Base-by-base conservation (phyloP, 1,284 basidiomycete genomes). In the Apiotrichum veenhuisii region DNA sequence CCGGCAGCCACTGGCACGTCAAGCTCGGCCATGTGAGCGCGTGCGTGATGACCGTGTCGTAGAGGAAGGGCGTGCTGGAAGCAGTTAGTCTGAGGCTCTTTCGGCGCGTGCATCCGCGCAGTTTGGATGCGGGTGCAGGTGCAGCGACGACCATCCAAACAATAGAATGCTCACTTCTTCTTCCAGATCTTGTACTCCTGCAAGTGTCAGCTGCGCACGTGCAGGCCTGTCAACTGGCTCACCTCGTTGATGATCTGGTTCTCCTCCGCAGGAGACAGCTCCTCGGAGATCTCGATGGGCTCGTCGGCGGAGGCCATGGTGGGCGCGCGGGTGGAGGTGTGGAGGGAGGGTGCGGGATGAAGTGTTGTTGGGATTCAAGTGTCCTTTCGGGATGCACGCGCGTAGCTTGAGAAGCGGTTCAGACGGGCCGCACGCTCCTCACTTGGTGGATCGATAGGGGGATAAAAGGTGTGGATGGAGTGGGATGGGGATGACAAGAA, bases 1-100 rank as follows among this genome's bases (percentile, higher is more conserved):
- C 95, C 0, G 96, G 96, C 74, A 99, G 91, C 96, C 96, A 99
- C 79, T 98, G 96, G 75, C 91, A 94, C 3, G 96, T 99, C 68
- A 99, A 77, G 68, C 88, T 92, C 18, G 96, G 96, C 96, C 96
- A 99, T 75, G 97, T 93, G 53, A 98, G 82, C 26, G 96, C 95
- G 73, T 98, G 94, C 0, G 95, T 98, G 68, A 99, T 89, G 64
- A 98, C 91, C 22, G 95, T 83, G 78, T 98, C 95, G 78, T 99
- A 98, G 26, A 98, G 84, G 78, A 96, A 97, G 22, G 91, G 92
- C 47, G 92, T 89, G 78, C 73, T 75, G 52, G 23, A 40, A 17
- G 54, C 57, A 34, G 56, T 51, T 34, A 9, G n/a, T n/a, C n/a
- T n/a, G n/a, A n/a, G n/a, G n/a, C n/a, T n/a, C n/a, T n/a, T n/a